phyloP scores from a whole-genome alignment of 176 grass and related monocot genomes.

The Triticum monococcum region DNA sequence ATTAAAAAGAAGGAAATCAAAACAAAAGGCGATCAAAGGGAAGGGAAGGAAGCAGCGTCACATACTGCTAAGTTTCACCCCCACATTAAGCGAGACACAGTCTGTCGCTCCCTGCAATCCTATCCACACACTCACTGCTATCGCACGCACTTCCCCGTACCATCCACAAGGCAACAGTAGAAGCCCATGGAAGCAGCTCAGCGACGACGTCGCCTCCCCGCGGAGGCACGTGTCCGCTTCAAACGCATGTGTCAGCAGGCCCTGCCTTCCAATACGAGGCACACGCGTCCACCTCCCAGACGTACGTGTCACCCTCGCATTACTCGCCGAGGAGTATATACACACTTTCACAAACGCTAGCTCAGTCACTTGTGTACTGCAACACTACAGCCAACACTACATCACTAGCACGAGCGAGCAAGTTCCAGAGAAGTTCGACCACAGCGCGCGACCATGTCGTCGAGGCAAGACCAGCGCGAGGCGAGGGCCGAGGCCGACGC shows the following conservation, averaged over 20 bases:
- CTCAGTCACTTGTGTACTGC: not conserved
- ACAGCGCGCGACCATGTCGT: slow-evolving; percentile 24
- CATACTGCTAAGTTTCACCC: no score
- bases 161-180: not conserved
- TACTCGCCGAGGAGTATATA: slow-evolving; percentile 32
- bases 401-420: not conserved
- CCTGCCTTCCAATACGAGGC: not conserved
- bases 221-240: slow-evolving; percentile 22
- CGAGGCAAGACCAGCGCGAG: slow-evolving; percentile 43
- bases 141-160: not conserved
- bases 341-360: not conserved
- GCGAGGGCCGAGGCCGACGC: slow-evolving; percentile 31
- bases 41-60: no score
- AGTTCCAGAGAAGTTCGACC: not conserved
- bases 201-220: not conserved
- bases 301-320: slow-evolving; percentile 37
- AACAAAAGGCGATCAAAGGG: no score
- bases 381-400: not conserved
- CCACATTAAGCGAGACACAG: no score
- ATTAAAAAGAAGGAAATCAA: no score
- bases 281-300: not conserved
- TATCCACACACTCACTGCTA: not conserved
- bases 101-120: no score
- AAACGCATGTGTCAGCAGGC: slow-evolving; percentile 8
- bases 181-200: slow-evolving; percentile 3